Evolutionary conservation across 208 protist genomes (phyloP).

Genomic region (Acanthamoeba quina): DNA sequence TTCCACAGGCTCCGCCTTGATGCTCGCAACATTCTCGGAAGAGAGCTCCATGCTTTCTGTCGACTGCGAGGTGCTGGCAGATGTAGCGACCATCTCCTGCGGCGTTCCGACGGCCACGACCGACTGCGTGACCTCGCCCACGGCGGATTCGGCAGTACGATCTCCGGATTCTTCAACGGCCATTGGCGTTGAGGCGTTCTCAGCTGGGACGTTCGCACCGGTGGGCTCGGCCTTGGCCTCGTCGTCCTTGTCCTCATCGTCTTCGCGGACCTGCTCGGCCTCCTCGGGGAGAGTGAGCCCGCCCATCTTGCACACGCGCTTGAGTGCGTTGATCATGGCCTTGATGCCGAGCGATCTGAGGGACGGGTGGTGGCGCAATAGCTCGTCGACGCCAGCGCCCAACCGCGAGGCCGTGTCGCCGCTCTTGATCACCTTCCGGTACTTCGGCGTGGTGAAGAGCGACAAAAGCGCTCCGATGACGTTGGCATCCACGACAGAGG

Average conservation of each 20-base stretch:
- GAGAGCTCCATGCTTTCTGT: background rate
- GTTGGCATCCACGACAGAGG: slow-evolving; percentile 38
- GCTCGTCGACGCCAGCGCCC: slow-evolving; percentile 53
- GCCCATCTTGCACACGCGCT: slow-evolving; percentile 47
- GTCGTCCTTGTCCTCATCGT: background rate
- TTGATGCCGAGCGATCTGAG: slow-evolving; percentile 35
- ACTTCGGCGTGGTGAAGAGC: slow-evolving; percentile 59
- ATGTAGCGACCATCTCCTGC: background rate
- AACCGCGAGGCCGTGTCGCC: slow-evolving; percentile 62
- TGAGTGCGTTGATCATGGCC: slow-evolving; percentile 41
- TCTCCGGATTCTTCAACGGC: background rate
- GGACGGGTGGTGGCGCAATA: slow-evolving; percentile 52
- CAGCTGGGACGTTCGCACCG: background rate
- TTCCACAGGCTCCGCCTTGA: background rate
- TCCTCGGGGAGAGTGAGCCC: slow-evolving; percentile 7
- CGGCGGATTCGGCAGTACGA: too few relatives aligned
- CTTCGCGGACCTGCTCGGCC: background rate
- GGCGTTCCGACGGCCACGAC: background rate
- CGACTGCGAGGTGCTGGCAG: background rate
- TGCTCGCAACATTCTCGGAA: background rate
- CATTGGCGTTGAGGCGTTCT: background rate
- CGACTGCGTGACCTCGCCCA: too few relatives aligned
- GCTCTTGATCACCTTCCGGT: slow-evolving; percentile 50
- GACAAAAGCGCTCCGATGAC: slow-evolving; percentile 54
- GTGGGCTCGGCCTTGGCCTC: background rate